A percentile compares a stretch with the other conserved stretches of the same genome.
Conservation (phyloP, 2,329 filamentous ascomycete species). For the Aureobasidium sp. region DNA sequence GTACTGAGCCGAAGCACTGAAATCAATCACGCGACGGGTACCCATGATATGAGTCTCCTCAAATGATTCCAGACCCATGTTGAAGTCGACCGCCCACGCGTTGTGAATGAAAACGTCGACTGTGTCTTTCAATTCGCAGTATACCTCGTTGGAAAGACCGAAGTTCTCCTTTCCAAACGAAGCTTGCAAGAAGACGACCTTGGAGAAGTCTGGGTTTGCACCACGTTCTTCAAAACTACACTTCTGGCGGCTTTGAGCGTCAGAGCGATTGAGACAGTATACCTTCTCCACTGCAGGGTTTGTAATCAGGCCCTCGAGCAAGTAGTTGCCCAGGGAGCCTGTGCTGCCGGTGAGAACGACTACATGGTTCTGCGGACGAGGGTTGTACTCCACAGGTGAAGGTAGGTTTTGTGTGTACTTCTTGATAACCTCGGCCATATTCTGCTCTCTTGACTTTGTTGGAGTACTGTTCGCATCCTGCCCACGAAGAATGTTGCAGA, state of each 20-base stretch:
- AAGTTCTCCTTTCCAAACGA: conserved; percentile 24
- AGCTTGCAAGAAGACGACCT: conserved; percentile 23
- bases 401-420: conserved; percentile 26
- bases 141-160: conserved; percentile 22
- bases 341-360: conserved; percentile 32
- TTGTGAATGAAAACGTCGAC: conserved; percentile 32
- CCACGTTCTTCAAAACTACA: conserved; percentile 22
- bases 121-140: conserved; percentile 20
- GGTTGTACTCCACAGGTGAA: neutral
- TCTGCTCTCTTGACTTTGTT: conserved; percentile 19
- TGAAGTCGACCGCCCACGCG: conserved; percentile 36
- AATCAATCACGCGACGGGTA: conserved; percentile 25
- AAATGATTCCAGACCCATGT: conserved; percentile 28
- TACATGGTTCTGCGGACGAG: conserved; percentile 18
- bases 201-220: conserved; percentile 22
- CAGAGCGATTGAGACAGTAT: conserved; percentile 27
- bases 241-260: conserved; percentile 22
- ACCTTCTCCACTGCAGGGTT: conserved; percentile 24
- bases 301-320: conserved; percentile 27
- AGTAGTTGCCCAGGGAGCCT: conserved; percentile 30
- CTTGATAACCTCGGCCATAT: conserved; percentile 26
- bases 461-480: conserved; percentile 16
- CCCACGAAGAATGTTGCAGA: conserved; percentile 10
- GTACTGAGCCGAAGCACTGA: conserved; percentile 22
- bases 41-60: conserved; percentile 28